Percentiles rank a stretch among this genome's conserved stretches.
Evolutionary conservation across 495 filamentous ascomycete genomes (phyloP).

Genomic region (Penicillium ucsense): DNA sequence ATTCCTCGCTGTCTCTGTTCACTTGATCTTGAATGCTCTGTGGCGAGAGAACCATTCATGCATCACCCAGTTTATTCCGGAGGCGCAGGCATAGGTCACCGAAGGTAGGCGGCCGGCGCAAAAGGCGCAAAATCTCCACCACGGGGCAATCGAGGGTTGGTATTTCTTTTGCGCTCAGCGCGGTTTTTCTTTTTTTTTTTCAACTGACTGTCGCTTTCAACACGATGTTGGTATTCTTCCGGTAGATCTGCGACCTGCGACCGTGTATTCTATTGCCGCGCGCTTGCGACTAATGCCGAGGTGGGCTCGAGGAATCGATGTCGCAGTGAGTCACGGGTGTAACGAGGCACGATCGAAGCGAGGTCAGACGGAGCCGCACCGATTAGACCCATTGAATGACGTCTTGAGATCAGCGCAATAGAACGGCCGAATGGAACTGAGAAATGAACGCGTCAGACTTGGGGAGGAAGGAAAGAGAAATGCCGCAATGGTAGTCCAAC

Average conservation of each 20-base stretch:
- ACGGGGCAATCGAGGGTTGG: too few relatives aligned
- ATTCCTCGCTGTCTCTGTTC: neutral
- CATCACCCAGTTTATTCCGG: conserved; percentile 6
- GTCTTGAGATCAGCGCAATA: neutral
- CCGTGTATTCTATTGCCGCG: conserved; percentile 14
- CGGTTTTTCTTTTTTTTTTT: too few relatives aligned
- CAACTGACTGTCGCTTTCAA: too few relatives aligned
- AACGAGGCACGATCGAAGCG: conserved; percentile 19
- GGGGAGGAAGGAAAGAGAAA: conserved; percentile 5
- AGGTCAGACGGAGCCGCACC: conserved; percentile 3
- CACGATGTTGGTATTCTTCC: neutral
- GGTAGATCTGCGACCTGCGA: neutral
- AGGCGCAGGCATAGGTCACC: conserved; percentile 4
- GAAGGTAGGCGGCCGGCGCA: too few relatives aligned
- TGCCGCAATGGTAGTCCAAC: conserved; percentile 18
- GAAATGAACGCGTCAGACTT: conserved; percentile 4
- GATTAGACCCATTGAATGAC: conserved; percentile 20
- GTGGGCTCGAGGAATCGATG: conserved; percentile 10
- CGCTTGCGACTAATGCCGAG: conserved; percentile 16
- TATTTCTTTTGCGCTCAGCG: too few relatives aligned
- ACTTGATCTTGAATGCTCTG: conserved; percentile 7
- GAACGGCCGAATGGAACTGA: conserved; percentile 1
- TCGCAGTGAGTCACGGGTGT: conserved; percentile 15
- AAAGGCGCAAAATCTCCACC: too few relatives aligned
- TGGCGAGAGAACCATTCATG: conserved; percentile 17